Percentiles rank a stretch among this genome's conserved stretches.
Evolutionary conservation across 1,284 basidiomycete species (phyloP).

Genomic region (Trametes sp.): DNA sequence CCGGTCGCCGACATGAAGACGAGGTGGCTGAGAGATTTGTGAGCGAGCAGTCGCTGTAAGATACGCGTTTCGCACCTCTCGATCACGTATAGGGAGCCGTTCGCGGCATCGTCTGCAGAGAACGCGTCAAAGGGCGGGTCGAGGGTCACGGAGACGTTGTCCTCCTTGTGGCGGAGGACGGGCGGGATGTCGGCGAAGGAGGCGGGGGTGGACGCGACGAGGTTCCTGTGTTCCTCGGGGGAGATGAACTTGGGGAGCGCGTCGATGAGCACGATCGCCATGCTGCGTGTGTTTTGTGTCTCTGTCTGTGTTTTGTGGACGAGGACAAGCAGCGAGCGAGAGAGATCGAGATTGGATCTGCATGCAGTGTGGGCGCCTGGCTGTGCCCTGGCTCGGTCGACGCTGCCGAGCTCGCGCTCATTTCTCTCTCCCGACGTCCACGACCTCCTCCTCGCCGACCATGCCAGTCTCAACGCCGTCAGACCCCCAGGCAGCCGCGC

Average conservation of each 20-base stretch:
- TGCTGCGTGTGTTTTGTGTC: constrained; percentile 10
- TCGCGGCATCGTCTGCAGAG: constrained; percentile 52
- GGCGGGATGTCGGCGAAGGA: constrained; percentile 86
- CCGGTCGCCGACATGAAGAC: constrained; percentile 77
- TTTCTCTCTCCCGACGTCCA: neutral
- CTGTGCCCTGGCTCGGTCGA: neutral
- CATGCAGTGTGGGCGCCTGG: neutral
- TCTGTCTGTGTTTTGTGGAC: neutral
- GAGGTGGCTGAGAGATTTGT: constrained; percentile 60
- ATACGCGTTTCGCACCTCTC: constrained; percentile 67
- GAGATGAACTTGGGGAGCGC: constrained; percentile 66
- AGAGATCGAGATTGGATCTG: constrained; percentile 9
- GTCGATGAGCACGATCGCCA: constrained; percentile 51
- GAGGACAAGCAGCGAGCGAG: neutral
- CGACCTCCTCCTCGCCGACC: constrained; percentile 3
- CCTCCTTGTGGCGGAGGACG: constrained; percentile 75
- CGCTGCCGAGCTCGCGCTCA: too few species aligned
- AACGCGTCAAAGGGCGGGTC: constrained; percentile 73
- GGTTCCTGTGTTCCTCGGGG: constrained; percentile 69
- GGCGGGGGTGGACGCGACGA: constrained; percentile 78
- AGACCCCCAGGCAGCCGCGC: constrained; percentile 44
- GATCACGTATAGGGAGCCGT: constrained; percentile 80
- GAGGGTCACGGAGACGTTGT: constrained; percentile 69
- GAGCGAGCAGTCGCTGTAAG: neutral
- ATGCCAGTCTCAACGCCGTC: constrained; percentile 32